These are phyloP conservation scores for Starmerella potacharoeniae DNA, from an alignment of 805 yeast genomes.

Conservation along the genomic window DNA sequence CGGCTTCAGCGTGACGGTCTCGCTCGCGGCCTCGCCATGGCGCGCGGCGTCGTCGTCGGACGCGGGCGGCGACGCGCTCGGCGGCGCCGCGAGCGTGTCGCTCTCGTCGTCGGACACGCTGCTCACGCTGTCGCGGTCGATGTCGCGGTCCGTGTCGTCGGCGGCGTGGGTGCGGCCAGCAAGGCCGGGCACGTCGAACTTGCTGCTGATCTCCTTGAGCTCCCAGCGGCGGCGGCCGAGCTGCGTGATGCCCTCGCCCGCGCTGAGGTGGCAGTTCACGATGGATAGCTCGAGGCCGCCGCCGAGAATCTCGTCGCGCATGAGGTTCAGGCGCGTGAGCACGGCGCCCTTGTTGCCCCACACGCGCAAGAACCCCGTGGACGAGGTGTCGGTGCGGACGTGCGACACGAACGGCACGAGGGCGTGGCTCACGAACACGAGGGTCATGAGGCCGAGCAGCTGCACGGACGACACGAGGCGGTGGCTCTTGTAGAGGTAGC, in stretches of 20 bases:
- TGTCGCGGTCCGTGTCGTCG: conserved; percentile 3
- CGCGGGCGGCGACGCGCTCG: neutral
- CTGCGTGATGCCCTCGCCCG: conserved; percentile 33
- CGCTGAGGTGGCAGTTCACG: conserved; percentile 42
- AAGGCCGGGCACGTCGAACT: conserved; percentile 25
- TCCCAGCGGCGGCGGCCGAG: conserved; percentile 37
- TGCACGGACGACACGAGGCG: conserved; percentile 36
- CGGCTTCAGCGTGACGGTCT: neutral
- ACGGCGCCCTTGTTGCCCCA: conserved; percentile 60
- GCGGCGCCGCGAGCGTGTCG: neutral
- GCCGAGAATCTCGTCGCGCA: conserved; percentile 20
- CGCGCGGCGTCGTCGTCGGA: neutral
- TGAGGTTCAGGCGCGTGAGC: conserved; percentile 33
- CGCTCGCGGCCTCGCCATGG: neutral
- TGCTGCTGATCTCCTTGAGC: conserved; percentile 31
- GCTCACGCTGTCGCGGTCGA: conserved; percentile 10
- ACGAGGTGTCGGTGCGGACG: conserved; percentile 36
- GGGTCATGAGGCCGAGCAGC: conserved; percentile 41
- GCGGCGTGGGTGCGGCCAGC: neutral
- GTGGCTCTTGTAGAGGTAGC: conserved; percentile 25
- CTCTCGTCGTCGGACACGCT: conserved; percentile 12
- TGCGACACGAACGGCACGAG: conserved; percentile 33
- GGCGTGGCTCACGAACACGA: conserved; percentile 32
- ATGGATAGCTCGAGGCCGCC: conserved; percentile 29
- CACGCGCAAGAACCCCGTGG: conserved; percentile 44